Percentiles rank a stretch among this genome's conserved stretches.
These are phyloP conservation scores for Trametes hirsuta DNA, from an alignment of 1,284 basidiomycete genomes.

Conservation along the genomic window DNA sequence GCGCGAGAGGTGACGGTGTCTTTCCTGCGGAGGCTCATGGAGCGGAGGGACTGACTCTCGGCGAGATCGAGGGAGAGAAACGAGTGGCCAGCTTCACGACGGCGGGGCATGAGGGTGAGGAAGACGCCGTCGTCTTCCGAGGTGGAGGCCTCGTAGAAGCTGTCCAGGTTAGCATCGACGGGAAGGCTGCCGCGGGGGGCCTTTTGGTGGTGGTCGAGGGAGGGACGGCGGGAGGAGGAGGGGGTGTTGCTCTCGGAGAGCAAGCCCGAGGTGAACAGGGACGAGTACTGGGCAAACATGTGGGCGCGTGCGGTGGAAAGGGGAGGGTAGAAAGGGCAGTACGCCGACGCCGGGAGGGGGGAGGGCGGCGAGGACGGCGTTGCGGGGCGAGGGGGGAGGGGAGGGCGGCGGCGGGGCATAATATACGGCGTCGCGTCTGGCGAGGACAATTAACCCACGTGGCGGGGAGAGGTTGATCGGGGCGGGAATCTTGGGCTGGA, in stretches of 20 bases:
- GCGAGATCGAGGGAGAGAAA: conserved; percentile 64
- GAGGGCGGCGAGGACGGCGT: conserved; percentile 12
- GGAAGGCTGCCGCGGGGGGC: conserved; percentile 41
- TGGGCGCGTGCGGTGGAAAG: not conserved
- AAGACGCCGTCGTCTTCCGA: conserved; percentile 28
- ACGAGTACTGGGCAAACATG: conserved; percentile 49
- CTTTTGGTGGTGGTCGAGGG: conserved; percentile 35
- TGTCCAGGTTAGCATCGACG: conserved; percentile 35
- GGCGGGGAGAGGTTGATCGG: conserved; percentile 18
- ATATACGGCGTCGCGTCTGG: conserved; percentile 16
- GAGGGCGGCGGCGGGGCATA: not conserved
- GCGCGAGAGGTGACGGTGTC: conserved; percentile 33
- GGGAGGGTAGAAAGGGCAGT: not conserved
- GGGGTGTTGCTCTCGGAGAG: conserved; percentile 40
- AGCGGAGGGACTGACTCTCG: conserved; percentile 51
- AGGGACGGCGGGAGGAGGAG: conserved; percentile 37
- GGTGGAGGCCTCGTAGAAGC: conserved; percentile 29
- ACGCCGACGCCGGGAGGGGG: conserved; percentile 8
- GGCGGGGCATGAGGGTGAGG: conserved; percentile 33
- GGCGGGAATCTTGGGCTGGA: not conserved
- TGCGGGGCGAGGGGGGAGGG: conserved; percentile 7
- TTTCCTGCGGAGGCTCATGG: conserved; percentile 47
- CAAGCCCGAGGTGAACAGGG: conserved; percentile 65
- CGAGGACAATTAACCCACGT: conserved; percentile 16
- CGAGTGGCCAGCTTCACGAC: conserved; percentile 41